Percentiles rank a stretch among this genome's conserved stretches.
Conservation (phyloP, 2,329 filamentous ascomycete genomes). For the Septoria petroselini region DNA sequence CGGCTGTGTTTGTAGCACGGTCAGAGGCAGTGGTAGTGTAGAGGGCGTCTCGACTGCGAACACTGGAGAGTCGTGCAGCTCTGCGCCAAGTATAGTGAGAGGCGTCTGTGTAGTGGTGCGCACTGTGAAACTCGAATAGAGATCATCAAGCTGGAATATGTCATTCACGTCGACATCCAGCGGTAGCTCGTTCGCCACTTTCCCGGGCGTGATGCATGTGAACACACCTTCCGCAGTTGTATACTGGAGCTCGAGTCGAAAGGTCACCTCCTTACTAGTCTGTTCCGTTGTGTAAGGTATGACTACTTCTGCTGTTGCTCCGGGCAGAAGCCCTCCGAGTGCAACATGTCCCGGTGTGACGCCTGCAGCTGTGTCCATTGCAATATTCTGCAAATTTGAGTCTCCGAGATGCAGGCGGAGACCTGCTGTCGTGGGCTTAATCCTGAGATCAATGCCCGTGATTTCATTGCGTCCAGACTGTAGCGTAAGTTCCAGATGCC, state of each 20-base stretch:
- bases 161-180: conserved; percentile 96
- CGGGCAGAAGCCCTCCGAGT: conserved; percentile 29
- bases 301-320: conserved; percentile 56
- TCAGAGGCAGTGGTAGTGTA: conserved; percentile 46
- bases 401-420: conserved; percentile 56
- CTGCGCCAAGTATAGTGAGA: conserved; percentile 67
- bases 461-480: conserved; percentile 71
- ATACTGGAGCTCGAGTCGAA: conserved; percentile 58
- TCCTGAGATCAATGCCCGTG: conserved; percentile 47
- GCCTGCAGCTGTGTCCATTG: conserved; percentile 1
- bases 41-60: conserved; percentile 62
- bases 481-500: conserved; percentile 71
- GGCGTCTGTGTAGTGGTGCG: conserved; percentile 75
- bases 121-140: conserved; percentile 89
- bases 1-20: conserved; percentile 77
- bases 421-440: conserved; percentile 60
- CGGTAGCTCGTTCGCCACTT: conserved; percentile 70
- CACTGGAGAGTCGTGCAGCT: conserved; percentile 66
- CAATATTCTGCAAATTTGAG: conserved; percentile 34
- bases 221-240: conserved; percentile 29
- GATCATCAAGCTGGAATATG: conserved; percentile 75
- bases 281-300: conserved; percentile 84
- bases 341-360: conserved; percentile 25
- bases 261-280: conserved; percentile 65
- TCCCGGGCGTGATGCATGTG: conserved; percentile 57